A percentile compares a stretch with the other conserved stretches of the same genome.
These are phyloP conservation scores for Setaria viridis DNA, from an alignment of 202 grass and related monocot genomes.

Conservation along the genomic window DNA sequence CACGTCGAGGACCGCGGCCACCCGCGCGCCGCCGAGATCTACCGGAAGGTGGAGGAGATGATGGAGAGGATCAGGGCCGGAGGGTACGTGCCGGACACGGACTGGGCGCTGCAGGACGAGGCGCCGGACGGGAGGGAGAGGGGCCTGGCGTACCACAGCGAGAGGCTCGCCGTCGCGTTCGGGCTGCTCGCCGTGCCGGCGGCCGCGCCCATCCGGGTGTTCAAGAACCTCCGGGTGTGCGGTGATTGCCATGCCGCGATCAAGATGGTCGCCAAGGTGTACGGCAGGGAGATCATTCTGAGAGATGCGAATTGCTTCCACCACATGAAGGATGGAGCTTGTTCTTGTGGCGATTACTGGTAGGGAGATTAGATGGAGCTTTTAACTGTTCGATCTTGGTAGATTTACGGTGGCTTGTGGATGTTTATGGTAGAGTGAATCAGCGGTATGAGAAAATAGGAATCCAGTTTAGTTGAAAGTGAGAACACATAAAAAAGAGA, in stretches of 20 bases:
- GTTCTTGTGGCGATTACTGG: slow-evolving; percentile 76
- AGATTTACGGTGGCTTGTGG: not conserved
- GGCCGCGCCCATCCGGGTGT: slow-evolving; percentile 57
- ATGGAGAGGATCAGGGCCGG: slow-evolving; percentile 53
- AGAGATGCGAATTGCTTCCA: slow-evolving; percentile 73
- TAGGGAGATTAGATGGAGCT: slow-evolving; percentile 40
- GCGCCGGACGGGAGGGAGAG: slow-evolving; percentile 55
- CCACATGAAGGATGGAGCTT: slow-evolving; percentile 55
- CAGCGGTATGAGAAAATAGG: not conserved
- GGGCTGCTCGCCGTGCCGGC: slow-evolving; percentile 54
- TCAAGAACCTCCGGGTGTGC: slow-evolving; percentile 81
- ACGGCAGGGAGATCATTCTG: slow-evolving; percentile 55
- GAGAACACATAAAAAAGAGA: not conserved
- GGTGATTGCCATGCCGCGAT: slow-evolving; percentile 69
- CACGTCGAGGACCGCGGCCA: slow-evolving; percentile 53
- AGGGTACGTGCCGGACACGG: slow-evolving; percentile 58
- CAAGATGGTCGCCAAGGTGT: slow-evolving; percentile 61
- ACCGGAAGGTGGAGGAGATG: slow-evolving; percentile 67
- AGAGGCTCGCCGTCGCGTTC: slow-evolving; percentile 72
- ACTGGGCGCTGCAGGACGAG: slow-evolving; percentile 67
- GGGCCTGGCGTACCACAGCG: slow-evolving; percentile 61
- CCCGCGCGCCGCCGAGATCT: slow-evolving; percentile 47
- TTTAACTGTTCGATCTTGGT: not conserved
- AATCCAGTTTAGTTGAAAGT: not conserved
- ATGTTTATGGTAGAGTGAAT: not conserved